These are phyloP conservation scores for Tricholoma terreum DNA, from an alignment of 768 basidiomycete genomes.

Conservation along the genomic window DNA sequence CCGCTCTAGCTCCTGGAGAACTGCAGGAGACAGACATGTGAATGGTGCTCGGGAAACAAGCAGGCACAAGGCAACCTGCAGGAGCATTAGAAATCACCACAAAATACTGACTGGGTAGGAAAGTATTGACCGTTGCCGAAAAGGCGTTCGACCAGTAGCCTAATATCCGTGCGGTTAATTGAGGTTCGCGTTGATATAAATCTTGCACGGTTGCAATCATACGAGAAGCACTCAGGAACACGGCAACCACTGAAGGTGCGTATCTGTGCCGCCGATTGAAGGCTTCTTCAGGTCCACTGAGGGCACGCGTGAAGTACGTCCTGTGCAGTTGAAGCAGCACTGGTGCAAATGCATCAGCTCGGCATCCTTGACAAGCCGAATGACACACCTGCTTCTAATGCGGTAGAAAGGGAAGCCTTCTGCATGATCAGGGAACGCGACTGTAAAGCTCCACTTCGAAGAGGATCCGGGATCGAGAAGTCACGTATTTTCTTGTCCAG, in stretches of 20 bases:
- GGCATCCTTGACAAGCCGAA: background rate
- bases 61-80: slow-evolving; percentile 48
- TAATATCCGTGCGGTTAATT: slow-evolving; percentile 51
- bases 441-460: slow-evolving; percentile 41
- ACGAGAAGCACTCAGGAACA: slow-evolving; percentile 59
- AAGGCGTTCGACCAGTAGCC: slow-evolving; percentile 55
- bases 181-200: slow-evolving; percentile 55
- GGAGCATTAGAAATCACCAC: background rate
- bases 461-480: slow-evolving; percentile 49
- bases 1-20: slow-evolving; percentile 59
- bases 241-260: slow-evolving; percentile 68
- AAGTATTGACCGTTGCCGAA: slow-evolving; percentile 44
- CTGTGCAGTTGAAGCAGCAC: slow-evolving; percentile 67
- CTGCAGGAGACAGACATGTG: slow-evolving; percentile 59
- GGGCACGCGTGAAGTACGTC: slow-evolving; percentile 62
- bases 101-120: background rate
- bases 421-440: slow-evolving; percentile 54
- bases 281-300: slow-evolving; percentile 53
- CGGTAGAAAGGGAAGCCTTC: slow-evolving; percentile 54
- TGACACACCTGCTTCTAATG: slow-evolving; percentile 56
- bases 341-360: slow-evolving; percentile 19
- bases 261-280: slow-evolving; percentile 63
- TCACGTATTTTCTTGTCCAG: slow-evolving; percentile 62
- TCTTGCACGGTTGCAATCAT: slow-evolving; percentile 61
- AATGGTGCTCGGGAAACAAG: slow-evolving; percentile 65